phyloP scores from a whole-genome alignment of 495 filamentous ascomycete species.

The Aspergillus coremiiformis region DNA sequence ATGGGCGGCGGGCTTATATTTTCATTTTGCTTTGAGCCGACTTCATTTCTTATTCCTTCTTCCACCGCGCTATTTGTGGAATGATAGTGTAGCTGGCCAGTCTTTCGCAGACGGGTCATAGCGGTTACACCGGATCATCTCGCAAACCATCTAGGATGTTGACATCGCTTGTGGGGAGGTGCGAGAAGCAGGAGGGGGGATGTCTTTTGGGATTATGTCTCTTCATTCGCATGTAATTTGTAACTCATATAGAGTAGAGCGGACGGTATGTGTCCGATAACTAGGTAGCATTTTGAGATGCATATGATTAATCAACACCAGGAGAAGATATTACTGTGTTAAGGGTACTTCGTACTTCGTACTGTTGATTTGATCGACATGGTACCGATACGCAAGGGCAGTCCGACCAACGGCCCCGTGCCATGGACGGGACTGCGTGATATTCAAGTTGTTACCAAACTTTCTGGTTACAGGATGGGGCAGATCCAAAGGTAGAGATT shows the following conservation, averaged over 20 bases:
- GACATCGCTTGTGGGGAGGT: slow-evolving; percentile 2
- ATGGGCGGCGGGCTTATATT: not conserved
- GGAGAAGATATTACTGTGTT: no score
- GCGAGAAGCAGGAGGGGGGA: not conserved
- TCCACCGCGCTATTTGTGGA: not conserved
- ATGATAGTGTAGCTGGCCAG: not conserved
- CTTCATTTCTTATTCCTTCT: not conserved
- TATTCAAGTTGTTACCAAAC: no score
- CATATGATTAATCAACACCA: no score
- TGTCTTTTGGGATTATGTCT: not conserved
- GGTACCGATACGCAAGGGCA: no score
- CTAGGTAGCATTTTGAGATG: not conserved
- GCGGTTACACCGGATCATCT: not conserved
- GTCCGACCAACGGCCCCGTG: no score
- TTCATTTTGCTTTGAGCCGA: not conserved
- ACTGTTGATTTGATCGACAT: no score
- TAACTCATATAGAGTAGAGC: not conserved
- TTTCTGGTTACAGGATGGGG: no score
- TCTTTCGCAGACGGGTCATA: not conserved
- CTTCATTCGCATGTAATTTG: not conserved
- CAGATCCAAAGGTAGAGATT: no score
- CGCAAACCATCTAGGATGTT: slow-evolving; percentile 1
- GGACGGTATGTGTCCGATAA: not conserved
- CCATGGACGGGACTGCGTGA: no score
- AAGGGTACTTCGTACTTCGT: no score